Evolutionary conservation across 2,329 filamentous ascomycete genomes (phyloP).

Genomic region (Pezicula rhizophila): DNA sequence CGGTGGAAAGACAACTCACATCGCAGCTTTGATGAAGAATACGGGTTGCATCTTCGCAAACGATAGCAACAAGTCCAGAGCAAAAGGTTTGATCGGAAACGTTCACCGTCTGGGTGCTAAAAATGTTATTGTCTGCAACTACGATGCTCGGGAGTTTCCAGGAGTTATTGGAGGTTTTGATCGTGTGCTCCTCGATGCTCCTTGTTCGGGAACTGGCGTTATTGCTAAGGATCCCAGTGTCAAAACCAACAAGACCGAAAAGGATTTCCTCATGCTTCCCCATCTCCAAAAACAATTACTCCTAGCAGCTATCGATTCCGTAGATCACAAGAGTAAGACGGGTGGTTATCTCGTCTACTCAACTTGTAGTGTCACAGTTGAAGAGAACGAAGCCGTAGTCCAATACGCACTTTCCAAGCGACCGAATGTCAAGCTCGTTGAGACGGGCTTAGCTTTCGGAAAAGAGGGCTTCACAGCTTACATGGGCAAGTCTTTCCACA

Average conservation of each 20-base stretch:
- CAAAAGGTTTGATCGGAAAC: constrained; percentile 97
- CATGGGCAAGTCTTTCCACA: constrained; percentile 86
- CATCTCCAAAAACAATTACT: constrained; percentile 94
- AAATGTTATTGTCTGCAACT: constrained; percentile 92
- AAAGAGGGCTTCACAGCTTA: constrained; percentile 88
- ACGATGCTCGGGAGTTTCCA: constrained; percentile 91
- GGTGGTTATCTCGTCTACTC: constrained; percentile 96
- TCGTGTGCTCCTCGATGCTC: constrained; percentile 86
- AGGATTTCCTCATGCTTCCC: constrained; percentile 87
- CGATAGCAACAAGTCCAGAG: constrained; percentile 87
- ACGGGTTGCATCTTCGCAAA: constrained; percentile 94
- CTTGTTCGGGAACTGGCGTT: constrained; percentile 93
- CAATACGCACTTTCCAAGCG: constrained; percentile 88
- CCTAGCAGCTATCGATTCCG: constrained; percentile 87
- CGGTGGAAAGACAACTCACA: constrained; percentile 92
- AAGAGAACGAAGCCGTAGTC: constrained; percentile 91
- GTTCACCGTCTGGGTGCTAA: constrained; percentile 89
- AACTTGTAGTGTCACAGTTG: constrained; percentile 88
- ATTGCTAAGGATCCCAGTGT: constrained; percentile 95
- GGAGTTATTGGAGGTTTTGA: constrained; percentile 94
- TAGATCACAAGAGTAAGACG: constrained; percentile 85
- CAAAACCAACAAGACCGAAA: constrained; percentile 97
- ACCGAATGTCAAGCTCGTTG: constrained; percentile 88
- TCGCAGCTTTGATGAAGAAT: constrained; percentile 97
- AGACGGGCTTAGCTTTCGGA: constrained; percentile 84